phyloP scores from a whole-genome alignment of 768 basidiomycete genomes.

The Pholiota molesta region DNA sequence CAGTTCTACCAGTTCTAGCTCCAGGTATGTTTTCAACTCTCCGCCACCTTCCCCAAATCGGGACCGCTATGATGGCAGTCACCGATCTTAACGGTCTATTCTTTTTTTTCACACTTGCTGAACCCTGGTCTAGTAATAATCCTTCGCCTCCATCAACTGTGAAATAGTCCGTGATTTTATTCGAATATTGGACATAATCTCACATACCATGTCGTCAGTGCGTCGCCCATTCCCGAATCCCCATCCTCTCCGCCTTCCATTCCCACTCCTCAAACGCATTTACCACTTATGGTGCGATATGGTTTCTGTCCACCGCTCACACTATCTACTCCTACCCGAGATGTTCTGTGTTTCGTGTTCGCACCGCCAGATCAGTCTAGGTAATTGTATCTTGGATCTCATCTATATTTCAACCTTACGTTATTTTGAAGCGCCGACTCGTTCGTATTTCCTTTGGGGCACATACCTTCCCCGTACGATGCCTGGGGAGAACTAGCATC shows the following conservation, averaged over 20 bases:
- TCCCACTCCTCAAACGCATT: constrained; percentile 24
- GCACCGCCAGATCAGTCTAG: constrained; percentile 66
- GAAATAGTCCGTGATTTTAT: constrained; percentile 37
- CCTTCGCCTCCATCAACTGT: constrained; percentile 38
- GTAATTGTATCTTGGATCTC: constrained; percentile 35
- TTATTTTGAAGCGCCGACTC: constrained; percentile 39
- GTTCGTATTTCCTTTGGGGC: constrained; percentile 35
- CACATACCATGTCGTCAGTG: constrained; percentile 19
- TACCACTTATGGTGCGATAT: constrained; percentile 48
- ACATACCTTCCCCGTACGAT: constrained; percentile 54
- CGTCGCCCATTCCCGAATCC: constrained; percentile 28
- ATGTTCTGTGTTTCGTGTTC: constrained; percentile 73
- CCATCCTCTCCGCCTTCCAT: constrained; percentile 23
- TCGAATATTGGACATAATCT: constrained; percentile 1
- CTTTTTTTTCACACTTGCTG: constrained; percentile 19
- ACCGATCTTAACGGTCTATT: constrained; percentile 16
- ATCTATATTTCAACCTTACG: constrained; percentile 13
- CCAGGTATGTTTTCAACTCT: constrained; percentile 43
- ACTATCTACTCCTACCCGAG: constrained; percentile 62
- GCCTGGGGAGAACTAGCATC: constrained; percentile 77
- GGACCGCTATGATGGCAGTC: constrained; percentile 25
- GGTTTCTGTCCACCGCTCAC: constrained; percentile 57
- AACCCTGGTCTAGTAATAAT: constrained; percentile 21
- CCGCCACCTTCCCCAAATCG: constrained; percentile 12
- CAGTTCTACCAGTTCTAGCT: constrained; percentile 41